These are phyloP conservation scores for Solioccasus polychromus DNA, from an alignment of 768 basidiomycete genomes.

Conservation along the genomic window DNA sequence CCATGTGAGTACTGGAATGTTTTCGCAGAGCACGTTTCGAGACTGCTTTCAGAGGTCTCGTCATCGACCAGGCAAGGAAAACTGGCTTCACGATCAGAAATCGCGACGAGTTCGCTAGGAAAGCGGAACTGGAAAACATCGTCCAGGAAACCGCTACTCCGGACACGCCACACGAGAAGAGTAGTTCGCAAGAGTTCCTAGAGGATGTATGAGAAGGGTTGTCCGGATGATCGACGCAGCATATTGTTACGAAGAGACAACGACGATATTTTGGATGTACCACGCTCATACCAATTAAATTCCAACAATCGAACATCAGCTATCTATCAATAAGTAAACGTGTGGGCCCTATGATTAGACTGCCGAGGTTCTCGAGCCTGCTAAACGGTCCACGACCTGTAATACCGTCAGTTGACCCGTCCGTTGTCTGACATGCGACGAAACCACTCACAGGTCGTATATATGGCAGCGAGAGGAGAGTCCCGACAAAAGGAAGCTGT, in stretches of 20 bases:
- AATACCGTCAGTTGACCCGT: constrained; percentile 4
- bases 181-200: constrained; percentile 10
- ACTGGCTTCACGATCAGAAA: constrained; percentile 50
- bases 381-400: constrained; percentile 76
- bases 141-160: neutral
- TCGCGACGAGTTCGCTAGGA: constrained; percentile 37
- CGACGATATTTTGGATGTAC: neutral
- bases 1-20: constrained; percentile 40
- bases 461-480: constrained; percentile 80
- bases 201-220: constrained; percentile 10
- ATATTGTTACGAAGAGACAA: too few relatives aligned
- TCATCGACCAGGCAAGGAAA: constrained; percentile 47
- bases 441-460: constrained; percentile 65
- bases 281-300: constrained; percentile 16
- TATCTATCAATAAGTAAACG: constrained; percentile 4
- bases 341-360: constrained; percentile 41
- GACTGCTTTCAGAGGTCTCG: constrained; percentile 43
- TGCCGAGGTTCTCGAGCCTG: constrained; percentile 73
- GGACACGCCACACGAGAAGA: constrained; percentile 12
- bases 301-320: constrained; percentile 6
- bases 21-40: neutral
- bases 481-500: constrained; percentile 91
- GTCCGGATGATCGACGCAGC: neutral
- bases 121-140: neutral
- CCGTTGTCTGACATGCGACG: neutral